Percentiles rank a stretch among this genome's conserved stretches.
phyloP scores from a whole-genome alignment of 768 basidiomycete species.

The Mycena capillaripes region DNA sequence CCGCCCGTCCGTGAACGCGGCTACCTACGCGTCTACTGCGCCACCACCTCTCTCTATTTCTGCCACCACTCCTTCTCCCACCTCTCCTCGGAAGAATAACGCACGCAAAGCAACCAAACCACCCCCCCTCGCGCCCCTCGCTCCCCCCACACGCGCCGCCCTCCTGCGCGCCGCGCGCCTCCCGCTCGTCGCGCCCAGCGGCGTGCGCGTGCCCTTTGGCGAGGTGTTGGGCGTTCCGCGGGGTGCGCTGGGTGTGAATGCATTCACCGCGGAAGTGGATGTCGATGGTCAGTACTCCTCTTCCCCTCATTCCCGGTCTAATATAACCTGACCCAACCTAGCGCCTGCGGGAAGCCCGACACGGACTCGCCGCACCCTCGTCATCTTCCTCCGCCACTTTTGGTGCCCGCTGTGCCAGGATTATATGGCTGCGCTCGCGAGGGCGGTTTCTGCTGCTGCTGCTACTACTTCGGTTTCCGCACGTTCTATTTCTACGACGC shows the following conservation, averaged over 20 bases:
- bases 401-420: conserved; percentile 92
- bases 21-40: not conserved
- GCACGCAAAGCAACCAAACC: not conserved
- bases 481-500: not conserved
- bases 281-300: not conserved
- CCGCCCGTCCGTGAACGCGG: not conserved
- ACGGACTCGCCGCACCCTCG: conserved; percentile 65
- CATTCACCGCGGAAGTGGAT: not conserved
- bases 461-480: conserved; percentile 47
- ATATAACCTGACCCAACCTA: too few species aligned
- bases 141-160: conserved; percentile 58
- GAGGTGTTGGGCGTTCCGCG: conserved; percentile 62
- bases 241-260: not conserved
- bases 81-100: not conserved
- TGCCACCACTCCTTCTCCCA: not conserved
- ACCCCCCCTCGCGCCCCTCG: conserved; percentile 12
- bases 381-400: conserved; percentile 91
- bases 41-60: not conserved
- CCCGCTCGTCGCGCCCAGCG: conserved; percentile 76
- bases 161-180: conserved; percentile 73
- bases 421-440: conserved; percentile 79
- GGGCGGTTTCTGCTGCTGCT: conserved; percentile 52
- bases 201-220: conserved; percentile 76
- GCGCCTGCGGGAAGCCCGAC: too few species aligned
- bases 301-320: not conserved